These are phyloP conservation scores for Trichophyton mentagrophytes DNA, from an alignment of 2,329 filamentous ascomycete species.

Conservation along the genomic window DNA sequence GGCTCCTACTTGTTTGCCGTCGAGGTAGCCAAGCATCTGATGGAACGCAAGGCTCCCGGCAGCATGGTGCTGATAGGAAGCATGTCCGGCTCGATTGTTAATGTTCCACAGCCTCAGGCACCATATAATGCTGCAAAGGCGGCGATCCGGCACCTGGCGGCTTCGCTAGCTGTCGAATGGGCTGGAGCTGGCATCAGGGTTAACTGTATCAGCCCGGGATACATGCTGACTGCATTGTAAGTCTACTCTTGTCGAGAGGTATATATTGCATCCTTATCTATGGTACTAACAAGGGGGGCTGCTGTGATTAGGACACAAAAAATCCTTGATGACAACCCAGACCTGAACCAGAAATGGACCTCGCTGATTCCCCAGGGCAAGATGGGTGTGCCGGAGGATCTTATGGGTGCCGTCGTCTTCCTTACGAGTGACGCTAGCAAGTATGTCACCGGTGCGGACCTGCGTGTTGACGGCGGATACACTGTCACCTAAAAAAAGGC, in stretches of 20 bases:
- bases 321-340: conserved; percentile 86
- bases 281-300: neutral
- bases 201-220: conserved; percentile 89
- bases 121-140: conserved; percentile 93
- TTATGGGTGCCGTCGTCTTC: conserved; percentile 88
- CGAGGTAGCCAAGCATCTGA: conserved; percentile 73
- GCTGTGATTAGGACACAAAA: conserved; percentile 58
- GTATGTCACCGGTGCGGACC: conserved; percentile 63
- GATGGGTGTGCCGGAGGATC: conserved; percentile 82
- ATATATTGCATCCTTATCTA: neutral
- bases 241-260: conserved; percentile 24
- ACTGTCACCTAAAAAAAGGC: conserved; percentile 52
- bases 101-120: conserved; percentile 84
- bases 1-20: conserved; percentile 84
- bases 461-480: conserved; percentile 79
- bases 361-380: conserved; percentile 84
- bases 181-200: conserved; percentile 75
- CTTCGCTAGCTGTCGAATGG: conserved; percentile 89
- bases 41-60: conserved; percentile 63
- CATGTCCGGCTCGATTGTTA: conserved; percentile 90
- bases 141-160: conserved; percentile 74
- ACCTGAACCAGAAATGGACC: conserved; percentile 80
- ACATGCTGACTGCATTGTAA: conserved; percentile 90
- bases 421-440: conserved; percentile 64
- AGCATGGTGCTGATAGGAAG: conserved; percentile 91